Evolutionary conservation across 2,329 filamentous ascomycete genomes (phyloP), one percentile per base, ranked within the genome.

Genomic region (Metarhizium guizhouense): DNA sequence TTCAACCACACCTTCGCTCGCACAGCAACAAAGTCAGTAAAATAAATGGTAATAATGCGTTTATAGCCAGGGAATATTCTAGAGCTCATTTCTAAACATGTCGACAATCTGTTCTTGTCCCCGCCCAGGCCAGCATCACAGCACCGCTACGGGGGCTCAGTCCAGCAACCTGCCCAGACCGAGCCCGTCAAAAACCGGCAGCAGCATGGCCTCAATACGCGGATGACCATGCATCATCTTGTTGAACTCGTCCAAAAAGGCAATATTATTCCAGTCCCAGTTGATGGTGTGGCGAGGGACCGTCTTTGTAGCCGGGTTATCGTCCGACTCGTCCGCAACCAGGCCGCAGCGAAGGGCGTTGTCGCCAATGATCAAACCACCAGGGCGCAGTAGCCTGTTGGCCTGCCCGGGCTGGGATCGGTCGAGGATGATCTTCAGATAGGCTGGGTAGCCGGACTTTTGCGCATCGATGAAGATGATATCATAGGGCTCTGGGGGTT

Each of bases 391-490:
- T 16, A 36, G 69, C 10, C 73, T 68, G 11, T 59, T 62, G 4
- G 59, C 30, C 4, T 61, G 55, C 4, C 66, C 69, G 0, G 71
- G 65, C n/a, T 57, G 55, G 5, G 74, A 76, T 55, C 63, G 59
- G 38, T 64, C 63, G n/a, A 77, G 64, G 54, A 77, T 70, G 16
- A 67, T 64, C 6, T 63, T 56, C 25, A 77, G 68, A 61, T 77
- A 77, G 6, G 58, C 58, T 0, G 73, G 73, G 57, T 77, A 76
- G 30, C 70, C 73, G 1, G 67, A 65, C 64, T 77, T 78, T 52
- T 77, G 68, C 25, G 74, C 74, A 56, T 76, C 74, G 59, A 76
- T 70, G 61, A 77, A 77, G 61, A 77, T 67, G 18, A 76, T 64
- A 62, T 77, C 75, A 58, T 73, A 78, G 1, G 75, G 72, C 62